Evolutionary conservation across 2,329 filamentous ascomycete species (phyloP).

Genomic region (Dendryphion nanum): DNA sequence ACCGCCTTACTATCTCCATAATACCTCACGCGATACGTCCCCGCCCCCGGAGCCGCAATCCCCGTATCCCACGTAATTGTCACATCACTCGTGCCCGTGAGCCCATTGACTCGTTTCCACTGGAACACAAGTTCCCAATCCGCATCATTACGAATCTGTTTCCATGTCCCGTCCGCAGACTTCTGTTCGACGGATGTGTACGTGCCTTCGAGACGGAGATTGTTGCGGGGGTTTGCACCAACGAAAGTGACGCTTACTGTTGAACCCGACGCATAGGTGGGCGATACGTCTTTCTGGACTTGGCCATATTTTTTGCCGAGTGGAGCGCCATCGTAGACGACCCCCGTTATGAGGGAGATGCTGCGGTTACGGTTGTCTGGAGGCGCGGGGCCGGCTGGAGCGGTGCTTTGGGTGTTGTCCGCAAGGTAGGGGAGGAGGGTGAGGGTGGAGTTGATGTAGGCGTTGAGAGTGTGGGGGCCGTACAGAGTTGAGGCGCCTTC

Average conservation of each 20-base stretch:
- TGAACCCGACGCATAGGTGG: conserved; percentile 60
- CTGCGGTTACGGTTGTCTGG: conserved; percentile 77
- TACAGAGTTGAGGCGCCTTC: conserved; percentile 93
- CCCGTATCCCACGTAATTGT: conserved; percentile 75
- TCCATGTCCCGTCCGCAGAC: conserved; percentile 57
- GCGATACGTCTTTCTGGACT: conserved; percentile 55
- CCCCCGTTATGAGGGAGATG: conserved; percentile 75
- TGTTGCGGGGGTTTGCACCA: conserved; percentile 86
- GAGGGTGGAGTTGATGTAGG: conserved; percentile 85
- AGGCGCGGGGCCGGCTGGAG: conserved; percentile 59
- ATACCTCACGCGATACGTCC: conserved; percentile 77
- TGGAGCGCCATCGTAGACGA: conserved; percentile 70
- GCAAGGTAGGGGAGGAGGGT: conserved; percentile 67
- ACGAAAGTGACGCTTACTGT: conserved; percentile 69
- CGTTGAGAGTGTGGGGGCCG: conserved; percentile 76
- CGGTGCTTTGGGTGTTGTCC: conserved; percentile 28
- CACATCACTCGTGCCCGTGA: conserved; percentile 76
- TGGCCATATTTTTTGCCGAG: conserved; percentile 69
- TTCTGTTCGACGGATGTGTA: conserved; percentile 74
- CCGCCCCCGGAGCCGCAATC: conserved; percentile 48
- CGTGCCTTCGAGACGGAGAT: conserved; percentile 74
- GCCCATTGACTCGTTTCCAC: conserved; percentile 70
- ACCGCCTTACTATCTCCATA: conserved; percentile 77
- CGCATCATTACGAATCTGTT: conserved; percentile 64
- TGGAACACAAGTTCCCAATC: conserved; percentile 83